phyloP scores from a whole-genome alignment of 2,329 filamentous ascomycete species.

The Talaromyces sp. region DNA sequence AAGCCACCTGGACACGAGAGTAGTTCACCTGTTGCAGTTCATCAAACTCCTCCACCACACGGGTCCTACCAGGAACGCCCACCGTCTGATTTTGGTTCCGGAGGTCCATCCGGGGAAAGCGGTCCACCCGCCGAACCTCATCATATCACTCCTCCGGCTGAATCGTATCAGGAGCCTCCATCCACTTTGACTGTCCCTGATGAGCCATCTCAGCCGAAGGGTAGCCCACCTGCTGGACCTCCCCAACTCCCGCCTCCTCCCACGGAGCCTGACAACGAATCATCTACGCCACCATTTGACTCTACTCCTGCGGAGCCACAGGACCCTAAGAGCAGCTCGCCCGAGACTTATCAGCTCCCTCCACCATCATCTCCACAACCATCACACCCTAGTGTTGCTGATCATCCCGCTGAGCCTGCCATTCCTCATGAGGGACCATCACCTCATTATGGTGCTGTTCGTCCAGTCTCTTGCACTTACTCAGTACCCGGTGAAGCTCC shows the following conservation, averaged over 20 bases:
- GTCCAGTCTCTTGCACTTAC: background rate
- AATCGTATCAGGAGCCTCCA: background rate
- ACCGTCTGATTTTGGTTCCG: background rate
- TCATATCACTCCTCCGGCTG: background rate
- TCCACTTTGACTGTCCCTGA: background rate
- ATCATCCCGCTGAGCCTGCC: background rate
- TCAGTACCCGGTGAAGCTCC: background rate
- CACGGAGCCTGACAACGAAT: background rate
- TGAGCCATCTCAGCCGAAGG: background rate
- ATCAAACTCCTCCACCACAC: background rate
- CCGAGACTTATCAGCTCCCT: background rate
- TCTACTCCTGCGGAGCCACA: background rate
- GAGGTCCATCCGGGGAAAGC: background rate
- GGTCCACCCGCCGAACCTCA: background rate
- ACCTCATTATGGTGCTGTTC: background rate
- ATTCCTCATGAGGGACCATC: background rate
- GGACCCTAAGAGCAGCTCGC: background rate
- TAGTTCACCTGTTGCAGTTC: background rate
- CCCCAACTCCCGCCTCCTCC: background rate
- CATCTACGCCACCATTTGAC: background rate
- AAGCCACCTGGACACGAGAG: background rate
- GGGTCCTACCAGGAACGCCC: background rate
- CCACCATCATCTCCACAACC: background rate
- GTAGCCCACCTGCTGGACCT: background rate
- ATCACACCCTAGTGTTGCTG: background rate